A percentile compares a stretch with the other conserved stretches of the same genome.
Conservation (phyloP, 2,329 filamentous ascomycete genomes). For the Tolypocladium nubicola region DNA sequence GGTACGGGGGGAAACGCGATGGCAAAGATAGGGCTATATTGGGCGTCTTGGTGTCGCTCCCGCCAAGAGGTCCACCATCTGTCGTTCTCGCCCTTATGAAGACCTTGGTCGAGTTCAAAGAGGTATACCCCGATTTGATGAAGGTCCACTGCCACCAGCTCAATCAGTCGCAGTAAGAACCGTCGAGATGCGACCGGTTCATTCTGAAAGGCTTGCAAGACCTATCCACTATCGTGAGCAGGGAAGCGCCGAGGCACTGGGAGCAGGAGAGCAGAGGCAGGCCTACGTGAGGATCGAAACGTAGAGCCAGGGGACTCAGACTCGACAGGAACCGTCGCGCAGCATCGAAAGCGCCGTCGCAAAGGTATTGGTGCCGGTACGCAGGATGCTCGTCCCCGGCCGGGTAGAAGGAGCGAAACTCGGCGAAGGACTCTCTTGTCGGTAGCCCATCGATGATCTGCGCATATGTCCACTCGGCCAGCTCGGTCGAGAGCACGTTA, state of each 20-base stretch:
- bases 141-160: not conserved
- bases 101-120: not conserved
- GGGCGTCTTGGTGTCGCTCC: not conserved
- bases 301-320: not conserved
- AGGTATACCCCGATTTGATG: not conserved
- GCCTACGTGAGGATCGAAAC: not conserved
- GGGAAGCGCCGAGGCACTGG: no score
- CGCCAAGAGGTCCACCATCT: not conserved
- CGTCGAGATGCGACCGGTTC: not conserved
- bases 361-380: not conserved
- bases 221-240: not conserved
- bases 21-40: not conserved
- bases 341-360: not conserved
- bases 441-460: constrained; percentile 11
- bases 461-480: constrained; percentile 6
- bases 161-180: not conserved
- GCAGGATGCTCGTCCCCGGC: not conserved
- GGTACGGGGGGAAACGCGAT: not conserved
- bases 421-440: not conserved
- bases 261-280: no score
- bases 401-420: not conserved
- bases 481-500: constrained; percentile 2
- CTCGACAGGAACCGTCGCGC: not conserved
- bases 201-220: not conserved
- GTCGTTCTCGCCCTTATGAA: not conserved